phyloP scores from a whole-genome alignment of 148 eudicot genomes.

The Vaccinium macrocarpon region DNA sequence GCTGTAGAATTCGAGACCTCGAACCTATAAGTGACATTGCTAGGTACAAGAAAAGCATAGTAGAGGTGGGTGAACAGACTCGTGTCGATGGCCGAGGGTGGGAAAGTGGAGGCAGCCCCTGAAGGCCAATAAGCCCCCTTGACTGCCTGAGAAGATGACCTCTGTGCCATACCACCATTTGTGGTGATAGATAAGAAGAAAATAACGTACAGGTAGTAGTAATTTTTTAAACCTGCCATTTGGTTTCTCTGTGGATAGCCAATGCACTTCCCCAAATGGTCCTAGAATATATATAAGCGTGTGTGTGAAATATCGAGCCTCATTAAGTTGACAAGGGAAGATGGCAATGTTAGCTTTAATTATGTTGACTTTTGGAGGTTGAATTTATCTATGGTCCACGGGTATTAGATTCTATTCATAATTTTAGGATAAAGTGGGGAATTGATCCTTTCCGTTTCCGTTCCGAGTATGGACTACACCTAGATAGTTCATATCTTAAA shows the following conservation, averaged over 20 bases:
- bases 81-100: conserved; percentile 39
- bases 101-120: conserved; percentile 15
- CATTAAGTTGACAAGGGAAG: conserved; percentile 21
- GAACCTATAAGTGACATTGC: conserved; percentile 35
- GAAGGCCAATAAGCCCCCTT: conserved; percentile 49
- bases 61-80: conserved; percentile 43
- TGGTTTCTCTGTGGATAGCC: background rate
- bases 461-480: no score
- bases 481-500: no score
- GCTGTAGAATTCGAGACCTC: conserved; percentile 28
- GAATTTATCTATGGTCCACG: no score
- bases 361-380: no score
- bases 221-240: conserved; percentile 3
- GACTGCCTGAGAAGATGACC: conserved; percentile 13
- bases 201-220: background rate
- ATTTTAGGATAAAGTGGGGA: no score
- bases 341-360: no score
- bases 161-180: background rate
- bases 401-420: no score
- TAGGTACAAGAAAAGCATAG: conserved; percentile 44
- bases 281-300: background rate
- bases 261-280: background rate
- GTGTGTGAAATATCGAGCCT: background rate
- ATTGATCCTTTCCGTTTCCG: no score
- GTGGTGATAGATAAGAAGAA: background rate